A percentile compares a stretch with the other conserved stretches of the same genome.
phyloP scores from a whole-genome alignment of 306 rosid species.

The Vachellia collinsii region DNA sequence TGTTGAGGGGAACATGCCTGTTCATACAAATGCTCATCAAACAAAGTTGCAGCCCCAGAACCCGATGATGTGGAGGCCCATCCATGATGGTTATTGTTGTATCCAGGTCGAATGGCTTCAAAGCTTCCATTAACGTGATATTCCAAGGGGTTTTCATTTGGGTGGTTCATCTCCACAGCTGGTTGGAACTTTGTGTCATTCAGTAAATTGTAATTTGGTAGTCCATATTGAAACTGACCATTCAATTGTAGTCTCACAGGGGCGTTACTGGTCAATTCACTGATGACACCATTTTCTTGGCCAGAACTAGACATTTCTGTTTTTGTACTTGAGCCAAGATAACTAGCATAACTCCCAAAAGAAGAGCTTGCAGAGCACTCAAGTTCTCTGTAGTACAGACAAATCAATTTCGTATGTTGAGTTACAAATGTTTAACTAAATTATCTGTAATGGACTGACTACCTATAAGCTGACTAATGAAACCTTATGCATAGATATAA shows the following conservation, averaged over 20 bases:
- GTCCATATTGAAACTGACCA: constrained; percentile 61
- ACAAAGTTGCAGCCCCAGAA: constrained; percentile 48
- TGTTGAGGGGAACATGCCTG: constrained; percentile 41
- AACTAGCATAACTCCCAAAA: constrained; percentile 36
- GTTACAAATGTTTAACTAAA: neutral
- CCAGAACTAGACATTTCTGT: constrained; percentile 32
- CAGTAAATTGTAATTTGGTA: constrained; percentile 64
- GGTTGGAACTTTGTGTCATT: constrained; percentile 65
- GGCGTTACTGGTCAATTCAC: constrained; percentile 43
- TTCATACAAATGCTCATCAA: constrained; percentile 44
- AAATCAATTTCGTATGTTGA: constrained; percentile 11
- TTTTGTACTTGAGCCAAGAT: constrained; percentile 25
- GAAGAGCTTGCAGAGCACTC: constrained; percentile 63
- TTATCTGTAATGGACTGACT: constrained; percentile 7
- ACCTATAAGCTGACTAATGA: neutral
- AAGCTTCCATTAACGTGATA: constrained; percentile 70
- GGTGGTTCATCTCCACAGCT: constrained; percentile 50
- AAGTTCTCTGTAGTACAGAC: constrained; percentile 58
- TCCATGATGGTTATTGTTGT: constrained; percentile 59
- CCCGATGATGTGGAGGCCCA: constrained; percentile 80
- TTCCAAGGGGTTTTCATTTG: constrained; percentile 62
- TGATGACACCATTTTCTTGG: constrained; percentile 29
- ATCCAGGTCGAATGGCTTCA: constrained; percentile 63
- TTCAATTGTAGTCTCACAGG: constrained; percentile 59
- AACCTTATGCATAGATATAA: neutral